Percentiles rank a stretch among this genome's conserved stretches.
Conservation (phyloP, 2,329 filamentous ascomycete species). For the Tolypocladium inflatum region DNA sequence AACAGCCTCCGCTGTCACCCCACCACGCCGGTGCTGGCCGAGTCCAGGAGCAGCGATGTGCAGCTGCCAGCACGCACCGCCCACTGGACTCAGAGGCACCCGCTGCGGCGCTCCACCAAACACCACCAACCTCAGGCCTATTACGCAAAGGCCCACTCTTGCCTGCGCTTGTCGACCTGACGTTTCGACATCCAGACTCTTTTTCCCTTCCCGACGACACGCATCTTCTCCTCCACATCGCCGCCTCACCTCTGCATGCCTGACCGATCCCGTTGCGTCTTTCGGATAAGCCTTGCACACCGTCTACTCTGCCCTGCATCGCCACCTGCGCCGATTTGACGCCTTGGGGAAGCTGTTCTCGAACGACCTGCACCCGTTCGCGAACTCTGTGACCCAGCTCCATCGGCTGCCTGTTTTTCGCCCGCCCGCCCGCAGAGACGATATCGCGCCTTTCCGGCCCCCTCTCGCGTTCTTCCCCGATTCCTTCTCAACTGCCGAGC, state of each 20-base stretch:
- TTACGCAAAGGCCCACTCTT: slow-evolving; percentile 30
- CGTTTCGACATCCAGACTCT: slow-evolving; percentile 21
- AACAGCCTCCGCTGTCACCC: background rate
- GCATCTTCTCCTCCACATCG: slow-evolving; percentile 10
- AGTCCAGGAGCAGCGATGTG: background rate
- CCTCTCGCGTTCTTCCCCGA: background rate
- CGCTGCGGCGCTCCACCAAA: background rate
- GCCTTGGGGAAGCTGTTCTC: slow-evolving; percentile 18
- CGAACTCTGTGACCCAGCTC: slow-evolving; percentile 13
- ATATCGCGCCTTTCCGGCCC: background rate
- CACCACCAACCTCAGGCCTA: slow-evolving; percentile 10
- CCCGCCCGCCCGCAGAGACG: background rate
- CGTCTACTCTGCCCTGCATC: background rate
- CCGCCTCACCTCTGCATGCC: slow-evolving; percentile 3
- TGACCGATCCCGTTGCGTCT: background rate
- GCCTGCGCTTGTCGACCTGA: slow-evolving; percentile 23
- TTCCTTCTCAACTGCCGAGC: background rate
- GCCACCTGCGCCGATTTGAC: slow-evolving; percentile 3
- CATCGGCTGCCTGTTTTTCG: background rate
- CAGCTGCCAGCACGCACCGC: background rate
- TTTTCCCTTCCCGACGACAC: slow-evolving; percentile 16
- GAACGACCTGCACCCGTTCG: slow-evolving; percentile 33
- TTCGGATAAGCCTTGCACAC: background rate
- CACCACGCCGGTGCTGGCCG: background rate
- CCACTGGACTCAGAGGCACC: background rate